phyloP scores from a whole-genome alignment of 257 asterid genomes.

The Scutellaria baicalensis region DNA sequence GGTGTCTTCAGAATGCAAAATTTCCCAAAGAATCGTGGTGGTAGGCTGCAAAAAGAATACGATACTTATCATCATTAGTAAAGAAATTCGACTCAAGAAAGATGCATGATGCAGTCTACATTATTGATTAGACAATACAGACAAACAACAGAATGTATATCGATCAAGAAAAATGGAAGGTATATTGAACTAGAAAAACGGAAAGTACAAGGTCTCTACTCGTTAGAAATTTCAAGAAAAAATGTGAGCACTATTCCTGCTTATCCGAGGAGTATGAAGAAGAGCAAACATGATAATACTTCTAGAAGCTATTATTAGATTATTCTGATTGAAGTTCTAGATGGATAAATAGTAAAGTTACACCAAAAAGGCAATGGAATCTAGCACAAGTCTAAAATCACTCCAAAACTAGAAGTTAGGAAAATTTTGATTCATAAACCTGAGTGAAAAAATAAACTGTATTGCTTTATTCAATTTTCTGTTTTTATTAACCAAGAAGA shows the following conservation, averaged over 20 bases:
- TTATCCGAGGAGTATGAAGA: background rate
- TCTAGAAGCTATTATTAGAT: background rate
- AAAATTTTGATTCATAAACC: background rate
- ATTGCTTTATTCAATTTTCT: background rate
- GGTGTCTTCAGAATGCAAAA: conserved; percentile 10
- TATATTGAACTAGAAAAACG: background rate
- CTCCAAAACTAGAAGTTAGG: background rate
- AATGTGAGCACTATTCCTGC: background rate
- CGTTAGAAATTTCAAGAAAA: background rate
- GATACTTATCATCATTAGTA: background rate
- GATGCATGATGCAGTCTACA: background rate
- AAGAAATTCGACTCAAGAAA: background rate
- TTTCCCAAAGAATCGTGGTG: conserved; percentile 11
- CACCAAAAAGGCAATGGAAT: background rate
- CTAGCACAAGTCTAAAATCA: background rate
- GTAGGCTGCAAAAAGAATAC: conserved; percentile 24
- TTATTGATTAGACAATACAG: background rate
- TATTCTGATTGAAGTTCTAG: background rate
- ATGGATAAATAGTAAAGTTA: background rate
- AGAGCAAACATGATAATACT: background rate
- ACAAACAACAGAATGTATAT: background rate
- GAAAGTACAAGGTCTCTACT: too few relatives aligned
- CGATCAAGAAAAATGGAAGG: background rate
- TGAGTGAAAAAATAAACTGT: background rate
- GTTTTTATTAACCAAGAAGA: background rate